Percentiles rank a stretch among this genome's conserved stretches.
phyloP scores from a whole-genome alignment of 2,329 filamentous ascomycete genomes.

The Neonectria sp. region DNA sequence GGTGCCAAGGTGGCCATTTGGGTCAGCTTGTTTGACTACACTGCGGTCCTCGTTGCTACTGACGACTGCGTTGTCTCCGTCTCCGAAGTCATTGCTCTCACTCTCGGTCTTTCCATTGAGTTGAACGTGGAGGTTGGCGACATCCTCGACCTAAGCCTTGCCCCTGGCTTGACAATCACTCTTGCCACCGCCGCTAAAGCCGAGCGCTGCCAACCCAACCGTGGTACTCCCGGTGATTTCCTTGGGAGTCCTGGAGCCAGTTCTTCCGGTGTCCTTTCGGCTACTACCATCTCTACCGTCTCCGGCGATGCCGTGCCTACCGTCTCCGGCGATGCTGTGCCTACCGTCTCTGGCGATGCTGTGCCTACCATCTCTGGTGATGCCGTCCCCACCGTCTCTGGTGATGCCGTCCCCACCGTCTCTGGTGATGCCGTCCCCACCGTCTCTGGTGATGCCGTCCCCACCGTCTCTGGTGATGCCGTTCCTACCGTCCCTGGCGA shows the following conservation, averaged over 20 bases:
- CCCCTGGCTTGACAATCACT: slow-evolving; percentile 58
- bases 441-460: too few species aligned
- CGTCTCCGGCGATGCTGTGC: neutral
- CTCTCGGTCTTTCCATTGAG: slow-evolving; percentile 43
- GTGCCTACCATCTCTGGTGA: neutral
- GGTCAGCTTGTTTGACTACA: slow-evolving; percentile 69
- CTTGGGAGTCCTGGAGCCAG: slow-evolving; percentile 12
- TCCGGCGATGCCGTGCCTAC: neutral
- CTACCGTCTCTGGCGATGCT: neutral
- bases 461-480: too few species aligned
- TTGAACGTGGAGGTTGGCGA: slow-evolving; percentile 45
- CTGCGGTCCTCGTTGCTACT: slow-evolving; percentile 56
- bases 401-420: too few species aligned
- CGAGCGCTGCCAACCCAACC: slow-evolving; percentile 38
- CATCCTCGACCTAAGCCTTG: slow-evolving; percentile 56
- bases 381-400: neutral
- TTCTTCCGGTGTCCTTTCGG: neutral
- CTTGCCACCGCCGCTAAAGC: slow-evolving; percentile 45
- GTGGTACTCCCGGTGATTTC: slow-evolving; percentile 35
- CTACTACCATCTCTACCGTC: neutral
- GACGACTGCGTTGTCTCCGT: slow-evolving; percentile 54
- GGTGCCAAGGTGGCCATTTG: slow-evolving; percentile 63
- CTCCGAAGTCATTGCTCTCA: slow-evolving; percentile 41
- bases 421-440: too few species aligned
- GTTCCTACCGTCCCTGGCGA: neutral